Conservation (phyloP, 176 grass and related monocot species). For the Phoenix roebelenii region DNA sequence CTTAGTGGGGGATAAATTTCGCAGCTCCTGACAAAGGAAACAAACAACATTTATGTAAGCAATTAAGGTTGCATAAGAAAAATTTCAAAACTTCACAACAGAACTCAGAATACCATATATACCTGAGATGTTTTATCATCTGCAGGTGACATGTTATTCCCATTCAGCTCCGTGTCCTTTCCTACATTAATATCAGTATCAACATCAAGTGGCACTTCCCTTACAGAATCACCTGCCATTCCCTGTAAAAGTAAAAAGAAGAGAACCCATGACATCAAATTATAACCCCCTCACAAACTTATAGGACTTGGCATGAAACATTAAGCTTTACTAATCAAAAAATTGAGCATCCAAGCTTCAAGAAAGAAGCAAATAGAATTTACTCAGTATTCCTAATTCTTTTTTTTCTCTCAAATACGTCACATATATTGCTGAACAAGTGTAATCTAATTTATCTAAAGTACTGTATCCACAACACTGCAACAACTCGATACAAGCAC, state of each 20-base stretch:
- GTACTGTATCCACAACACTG: too few relatives aligned
- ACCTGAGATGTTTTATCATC: background rate
- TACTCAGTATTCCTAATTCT: too few relatives aligned
- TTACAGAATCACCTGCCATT: background rate
- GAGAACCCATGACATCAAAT: too few relatives aligned
- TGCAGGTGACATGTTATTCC: background rate
- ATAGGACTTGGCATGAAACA: too few relatives aligned
- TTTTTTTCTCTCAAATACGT: too few relatives aligned
- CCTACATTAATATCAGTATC: slow-evolving; percentile 3
- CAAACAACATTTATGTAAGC: background rate
- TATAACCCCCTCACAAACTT: too few relatives aligned
- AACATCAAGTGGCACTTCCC: slow-evolving; percentile 3
- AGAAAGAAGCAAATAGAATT: too few relatives aligned
- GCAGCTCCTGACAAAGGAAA: slow-evolving; percentile 3
- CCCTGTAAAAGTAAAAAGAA: slow-evolving; percentile 1
- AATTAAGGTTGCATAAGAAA: background rate
- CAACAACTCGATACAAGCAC: too few relatives aligned
- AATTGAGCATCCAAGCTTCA: too few relatives aligned
- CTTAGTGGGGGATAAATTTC: background rate
- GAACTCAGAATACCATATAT: background rate
- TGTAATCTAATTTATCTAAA: too few relatives aligned
- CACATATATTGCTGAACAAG: too few relatives aligned
- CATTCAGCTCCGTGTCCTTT: background rate
- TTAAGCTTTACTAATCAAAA: too few relatives aligned
- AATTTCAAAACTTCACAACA: background rate